Evolutionary conservation across 139 green algal species (phyloP).

Genomic region (Zygnema cylindricum): DNA sequence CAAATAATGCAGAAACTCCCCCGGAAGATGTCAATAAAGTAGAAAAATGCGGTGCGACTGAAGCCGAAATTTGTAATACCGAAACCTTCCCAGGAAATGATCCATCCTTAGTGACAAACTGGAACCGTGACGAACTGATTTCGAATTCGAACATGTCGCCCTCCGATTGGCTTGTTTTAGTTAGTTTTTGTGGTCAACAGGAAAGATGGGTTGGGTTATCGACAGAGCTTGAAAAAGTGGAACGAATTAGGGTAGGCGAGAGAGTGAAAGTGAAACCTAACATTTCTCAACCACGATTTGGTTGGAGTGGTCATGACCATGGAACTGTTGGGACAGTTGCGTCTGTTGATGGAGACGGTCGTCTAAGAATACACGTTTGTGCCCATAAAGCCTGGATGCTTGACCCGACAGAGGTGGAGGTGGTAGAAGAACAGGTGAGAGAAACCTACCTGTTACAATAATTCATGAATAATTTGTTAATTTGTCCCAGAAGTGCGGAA

Average conservation of each 20-base stretch:
- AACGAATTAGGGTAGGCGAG: conserved; percentile 17
- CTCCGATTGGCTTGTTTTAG: background rate
- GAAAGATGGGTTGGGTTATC: conserved; percentile 10
- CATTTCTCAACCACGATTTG: conserved; percentile 5
- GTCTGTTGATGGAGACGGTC: conserved; percentile 32
- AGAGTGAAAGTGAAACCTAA: background rate
- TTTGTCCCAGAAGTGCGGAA: no score
- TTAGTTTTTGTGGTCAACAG: conserved; percentile 30
- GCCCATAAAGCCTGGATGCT: conserved; percentile 32
- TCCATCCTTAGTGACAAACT: background rate
- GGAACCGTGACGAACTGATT: background rate
- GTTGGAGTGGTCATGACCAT: conserved; percentile 2
- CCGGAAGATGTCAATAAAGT: background rate
- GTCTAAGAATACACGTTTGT: background rate
- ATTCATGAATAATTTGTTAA: no score
- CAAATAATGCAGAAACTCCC: background rate
- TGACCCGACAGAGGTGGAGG: conserved; percentile 37
- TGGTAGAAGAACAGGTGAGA: conserved; percentile 11
- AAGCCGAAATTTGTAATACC: background rate
- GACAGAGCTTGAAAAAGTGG: conserved; percentile 10
- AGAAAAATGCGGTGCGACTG: background rate
- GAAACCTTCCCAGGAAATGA: background rate
- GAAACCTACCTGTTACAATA: no score
- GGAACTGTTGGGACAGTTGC: conserved; percentile 30
- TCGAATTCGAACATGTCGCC: background rate